phyloP scores from a whole-genome alignment of 202 grass and related monocot species.

The Panicum virgatum region DNA sequence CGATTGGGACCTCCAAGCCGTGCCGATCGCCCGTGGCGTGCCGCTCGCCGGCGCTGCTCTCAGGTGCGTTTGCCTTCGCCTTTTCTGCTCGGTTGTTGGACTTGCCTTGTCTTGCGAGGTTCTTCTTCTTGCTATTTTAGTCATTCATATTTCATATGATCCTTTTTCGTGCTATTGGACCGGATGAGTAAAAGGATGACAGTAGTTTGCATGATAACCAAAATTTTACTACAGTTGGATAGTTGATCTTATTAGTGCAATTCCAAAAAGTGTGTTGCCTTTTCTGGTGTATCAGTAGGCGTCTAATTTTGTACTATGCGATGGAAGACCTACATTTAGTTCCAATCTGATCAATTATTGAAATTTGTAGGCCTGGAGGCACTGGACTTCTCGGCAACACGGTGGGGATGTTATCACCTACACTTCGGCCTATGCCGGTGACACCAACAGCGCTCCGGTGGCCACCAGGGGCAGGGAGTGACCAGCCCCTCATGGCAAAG shows the following conservation, averaged over 20 bases:
- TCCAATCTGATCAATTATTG: constrained; percentile 27
- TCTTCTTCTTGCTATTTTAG: neutral
- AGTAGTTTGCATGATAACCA: constrained; percentile 10
- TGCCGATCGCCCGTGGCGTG: constrained; percentile 54
- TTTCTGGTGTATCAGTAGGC: neutral
- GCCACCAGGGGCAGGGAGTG: neutral
- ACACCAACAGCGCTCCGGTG: constrained; percentile 22
- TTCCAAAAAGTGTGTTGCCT: constrained; percentile 13
- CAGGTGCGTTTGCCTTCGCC: constrained; percentile 46
- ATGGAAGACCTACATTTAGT: neutral
- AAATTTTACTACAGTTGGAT: constrained; percentile 3
- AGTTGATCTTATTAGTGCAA: constrained; percentile 4
- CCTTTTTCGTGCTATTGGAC: constrained; percentile 5
- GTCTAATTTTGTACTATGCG: constrained; percentile 11
- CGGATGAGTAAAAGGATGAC: neutral
- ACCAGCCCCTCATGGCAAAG: constrained; percentile 12
- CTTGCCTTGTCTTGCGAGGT: neutral
- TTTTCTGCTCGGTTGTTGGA: neutral
- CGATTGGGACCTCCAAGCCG: constrained; percentile 80
- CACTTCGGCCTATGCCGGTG: constrained; percentile 23
- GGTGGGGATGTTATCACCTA: constrained; percentile 41
- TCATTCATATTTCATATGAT: neutral
- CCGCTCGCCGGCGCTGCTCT: constrained; percentile 32
- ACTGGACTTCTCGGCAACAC: constrained; percentile 56
- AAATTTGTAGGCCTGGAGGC: constrained; percentile 46